A percentile compares a stretch with the other conserved stretches of the same genome.
These are phyloP conservation scores for Dothistroma septosporum DNA, from an alignment of 2,329 filamentous ascomycete species.

Conservation along the genomic window DNA sequence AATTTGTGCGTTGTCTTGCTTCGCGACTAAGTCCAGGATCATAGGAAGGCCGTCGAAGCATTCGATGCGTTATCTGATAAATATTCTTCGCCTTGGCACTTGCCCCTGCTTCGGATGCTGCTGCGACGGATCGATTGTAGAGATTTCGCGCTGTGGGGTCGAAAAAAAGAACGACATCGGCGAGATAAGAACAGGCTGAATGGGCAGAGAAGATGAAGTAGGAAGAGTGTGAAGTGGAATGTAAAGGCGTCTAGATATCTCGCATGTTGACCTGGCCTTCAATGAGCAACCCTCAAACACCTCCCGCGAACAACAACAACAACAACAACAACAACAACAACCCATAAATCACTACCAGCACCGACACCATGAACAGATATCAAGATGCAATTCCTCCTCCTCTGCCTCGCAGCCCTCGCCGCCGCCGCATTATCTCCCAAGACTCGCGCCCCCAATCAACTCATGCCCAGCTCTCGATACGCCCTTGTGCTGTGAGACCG, in stretches of 20 bases:
- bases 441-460: slow-evolving; percentile 4
- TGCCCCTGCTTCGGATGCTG: not conserved
- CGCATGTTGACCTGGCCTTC: not conserved
- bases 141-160: not conserved
- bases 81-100: not conserved
- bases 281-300: not conserved
- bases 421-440: slow-evolving; percentile 13
- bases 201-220: not conserved
- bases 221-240: not conserved
- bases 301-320: not conserved
- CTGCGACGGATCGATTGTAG: not conserved
- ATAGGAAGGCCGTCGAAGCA: not conserved
- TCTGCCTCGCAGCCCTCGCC: slow-evolving; percentile 15
- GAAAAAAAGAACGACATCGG: not conserved
- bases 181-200: not conserved
- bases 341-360: not conserved
- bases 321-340: slow-evolving; percentile 1
- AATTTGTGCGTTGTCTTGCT: not conserved
- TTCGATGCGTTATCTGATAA: not conserved
- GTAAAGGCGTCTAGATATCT: not conserved
- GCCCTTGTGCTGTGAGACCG: slow-evolving; percentile 17
- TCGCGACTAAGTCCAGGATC: not conserved
- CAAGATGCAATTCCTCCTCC: slow-evolving; percentile 17
- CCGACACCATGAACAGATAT: not conserved
- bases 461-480: slow-evolving; percentile 16